Conservation (phyloP, 176 grass and related monocot genomes). For the Oryza meridionalis region DNA sequence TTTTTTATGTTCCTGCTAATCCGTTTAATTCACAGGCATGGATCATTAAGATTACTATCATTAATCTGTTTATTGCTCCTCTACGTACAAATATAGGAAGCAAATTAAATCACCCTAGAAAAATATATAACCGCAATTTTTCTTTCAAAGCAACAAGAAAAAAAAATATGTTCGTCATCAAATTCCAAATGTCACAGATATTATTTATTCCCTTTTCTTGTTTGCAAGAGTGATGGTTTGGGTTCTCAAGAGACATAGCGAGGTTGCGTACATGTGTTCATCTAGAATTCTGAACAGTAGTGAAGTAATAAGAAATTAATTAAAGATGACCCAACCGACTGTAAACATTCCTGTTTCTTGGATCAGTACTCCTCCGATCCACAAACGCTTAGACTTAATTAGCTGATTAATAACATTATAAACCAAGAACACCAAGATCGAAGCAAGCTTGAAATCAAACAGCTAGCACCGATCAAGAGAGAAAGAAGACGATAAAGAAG, state of each 20-base stretch:
- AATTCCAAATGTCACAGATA: background rate
- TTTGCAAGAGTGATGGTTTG: background rate
- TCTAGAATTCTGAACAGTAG: background rate
- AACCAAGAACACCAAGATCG: background rate
- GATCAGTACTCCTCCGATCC: conserved; percentile 22
- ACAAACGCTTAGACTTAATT: conserved; percentile 20
- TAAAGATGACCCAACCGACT: background rate
- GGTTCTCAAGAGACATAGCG: background rate
- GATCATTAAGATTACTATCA: background rate
- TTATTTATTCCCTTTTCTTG: conserved; percentile 33
- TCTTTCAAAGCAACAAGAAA: conserved; percentile 17
- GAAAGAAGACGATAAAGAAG: background rate
- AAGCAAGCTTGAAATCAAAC: background rate
- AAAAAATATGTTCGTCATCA: conserved; percentile 17
- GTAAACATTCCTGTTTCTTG: conserved; percentile 19
- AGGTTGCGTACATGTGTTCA: background rate
- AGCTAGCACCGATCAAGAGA: too few relatives aligned
- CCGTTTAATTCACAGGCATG: background rate
- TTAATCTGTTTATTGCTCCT: conserved; percentile 5
- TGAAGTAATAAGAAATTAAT: background rate
- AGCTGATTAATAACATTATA: background rate
- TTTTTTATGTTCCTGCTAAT: conserved; percentile 16
- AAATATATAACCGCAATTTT: background rate
- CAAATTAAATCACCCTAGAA: background rate
- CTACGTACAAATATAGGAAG: background rate